These are phyloP conservation scores for Omphalea diandra DNA, from an alignment of 441 rosid genomes.

Conservation along the genomic window DNA sequence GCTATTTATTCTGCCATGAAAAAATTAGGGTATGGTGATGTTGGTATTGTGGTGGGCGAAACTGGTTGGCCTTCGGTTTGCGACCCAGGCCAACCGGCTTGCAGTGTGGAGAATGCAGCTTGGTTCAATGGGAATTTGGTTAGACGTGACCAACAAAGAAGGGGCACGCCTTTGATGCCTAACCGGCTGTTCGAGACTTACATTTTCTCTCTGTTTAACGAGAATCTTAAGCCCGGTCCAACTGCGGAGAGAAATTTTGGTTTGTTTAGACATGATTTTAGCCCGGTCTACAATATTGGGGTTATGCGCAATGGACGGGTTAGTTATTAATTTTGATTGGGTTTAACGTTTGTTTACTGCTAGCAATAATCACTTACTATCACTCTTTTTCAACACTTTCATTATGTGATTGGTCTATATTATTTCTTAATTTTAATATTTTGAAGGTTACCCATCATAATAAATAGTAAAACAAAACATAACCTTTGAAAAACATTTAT, in stretches of 20 bases:
- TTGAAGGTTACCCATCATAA: no score
- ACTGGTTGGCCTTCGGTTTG: slow-evolving; percentile 80
- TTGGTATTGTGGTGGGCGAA: slow-evolving; percentile 62
- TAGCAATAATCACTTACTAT: no score
- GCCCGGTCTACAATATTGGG: slow-evolving; percentile 56
- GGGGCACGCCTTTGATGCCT: slow-evolving; percentile 81
- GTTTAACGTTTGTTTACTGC: no score
- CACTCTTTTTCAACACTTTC: no score
- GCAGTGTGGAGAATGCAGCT: slow-evolving; percentile 43
- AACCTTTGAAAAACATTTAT: no score
- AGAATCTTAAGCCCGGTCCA: slow-evolving; percentile 57
- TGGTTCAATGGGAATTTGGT: slow-evolving; percentile 56
- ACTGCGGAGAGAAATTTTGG: slow-evolving; percentile 64
- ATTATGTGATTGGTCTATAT: no score
- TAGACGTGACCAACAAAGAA: slow-evolving; percentile 43
- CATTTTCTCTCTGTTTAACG: slow-evolving; percentile 65
- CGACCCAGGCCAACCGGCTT: slow-evolving; percentile 48
- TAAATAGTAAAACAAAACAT: no score
- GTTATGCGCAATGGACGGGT: slow-evolving; percentile 38
- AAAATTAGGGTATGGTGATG: slow-evolving; percentile 52
- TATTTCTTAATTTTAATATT: no score
- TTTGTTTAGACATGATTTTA: slow-evolving; percentile 58
- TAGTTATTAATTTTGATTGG: no score
- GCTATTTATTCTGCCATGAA: slow-evolving; percentile 71
- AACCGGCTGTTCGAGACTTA: slow-evolving; percentile 55